These are phyloP conservation scores for Globisporangium sylvaticum DNA, from an alignment of 352 stramenopile species.

Conservation along the genomic window DNA sequence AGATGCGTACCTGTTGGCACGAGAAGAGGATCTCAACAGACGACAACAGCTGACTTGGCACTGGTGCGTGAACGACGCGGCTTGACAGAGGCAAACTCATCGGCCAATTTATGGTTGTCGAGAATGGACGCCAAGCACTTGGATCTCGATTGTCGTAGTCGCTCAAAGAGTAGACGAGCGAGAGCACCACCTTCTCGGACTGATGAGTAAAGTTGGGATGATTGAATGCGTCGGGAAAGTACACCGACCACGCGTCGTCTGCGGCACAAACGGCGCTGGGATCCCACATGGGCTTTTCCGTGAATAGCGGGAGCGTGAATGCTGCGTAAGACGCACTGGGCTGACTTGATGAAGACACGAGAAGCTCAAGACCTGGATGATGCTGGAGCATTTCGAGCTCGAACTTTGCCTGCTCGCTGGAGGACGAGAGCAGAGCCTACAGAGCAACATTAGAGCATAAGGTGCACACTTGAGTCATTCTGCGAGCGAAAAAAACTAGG, in stretches of 20 bases:
- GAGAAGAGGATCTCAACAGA: conserved; percentile 32
- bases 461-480: background rate
- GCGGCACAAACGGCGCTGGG: conserved; percentile 5
- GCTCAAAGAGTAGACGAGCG: conserved; percentile 6
- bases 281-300: conserved; percentile 21
- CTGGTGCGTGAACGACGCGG: conserved; percentile 30
- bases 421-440: conserved; percentile 8
- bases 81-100: conserved; percentile 29
- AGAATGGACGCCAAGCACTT: background rate
- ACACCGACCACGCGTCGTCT: conserved; percentile 19
- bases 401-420: conserved; percentile 26
- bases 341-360: conserved; percentile 13
- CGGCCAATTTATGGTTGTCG: conserved; percentile 27
- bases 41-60: conserved; percentile 25
- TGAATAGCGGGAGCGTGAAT: conserved; percentile 37
- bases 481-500: too few relatives aligned
- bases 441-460: background rate
- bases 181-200: background rate
- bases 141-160: background rate
- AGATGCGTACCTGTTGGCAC: conserved; percentile 27
- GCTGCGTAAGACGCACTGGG: conserved; percentile 13
- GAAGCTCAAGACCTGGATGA: conserved; percentile 25
- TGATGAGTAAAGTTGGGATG: conserved; percentile 18
- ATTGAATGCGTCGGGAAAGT: conserved; percentile 26
- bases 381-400: conserved; percentile 47